A percentile compares a stretch with the other conserved stretches of the same genome.
Conservation (phyloP, 2,329 filamentous ascomycete genomes). For the Curvularia lunata region DNA sequence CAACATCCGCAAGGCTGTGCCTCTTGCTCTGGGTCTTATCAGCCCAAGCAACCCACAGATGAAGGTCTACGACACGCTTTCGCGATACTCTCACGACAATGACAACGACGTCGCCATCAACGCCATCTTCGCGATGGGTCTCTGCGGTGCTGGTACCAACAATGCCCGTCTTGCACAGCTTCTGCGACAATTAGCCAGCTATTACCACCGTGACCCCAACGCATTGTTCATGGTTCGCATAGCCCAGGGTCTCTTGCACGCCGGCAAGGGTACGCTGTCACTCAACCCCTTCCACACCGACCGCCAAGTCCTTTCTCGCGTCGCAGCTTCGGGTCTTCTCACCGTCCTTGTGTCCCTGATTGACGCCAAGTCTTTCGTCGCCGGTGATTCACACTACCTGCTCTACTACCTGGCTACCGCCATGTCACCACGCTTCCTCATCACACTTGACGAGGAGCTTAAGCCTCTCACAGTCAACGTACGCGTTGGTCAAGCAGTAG, state of each 20-base stretch:
- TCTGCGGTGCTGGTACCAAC: constrained; percentile 95
- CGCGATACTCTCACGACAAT: constrained; percentile 97
- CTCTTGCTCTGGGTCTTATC: constrained; percentile 93
- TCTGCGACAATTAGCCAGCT: constrained; percentile 91
- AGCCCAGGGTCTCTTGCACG: constrained; percentile 94
- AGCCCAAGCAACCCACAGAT: constrained; percentile 99
- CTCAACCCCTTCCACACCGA: constrained; percentile 99
- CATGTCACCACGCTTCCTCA: constrained; percentile 95
- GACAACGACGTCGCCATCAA: constrained; percentile 98
- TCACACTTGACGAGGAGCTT: constrained; percentile 93
- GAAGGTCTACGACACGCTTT: constrained; percentile 99
- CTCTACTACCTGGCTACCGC: constrained; percentile 97
- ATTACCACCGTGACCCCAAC: constrained; percentile 96
- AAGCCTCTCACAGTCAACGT: constrained; percentile 95
- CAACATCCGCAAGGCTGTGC: constrained; percentile 95
- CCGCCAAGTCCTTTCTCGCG: constrained; percentile 90
- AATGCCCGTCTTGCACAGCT: constrained; percentile 96
- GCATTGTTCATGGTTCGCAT: constrained; percentile 99
- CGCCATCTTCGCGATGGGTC: constrained; percentile 98
- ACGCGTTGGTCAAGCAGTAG: constrained; percentile 94
- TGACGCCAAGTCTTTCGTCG: constrained; percentile 86
- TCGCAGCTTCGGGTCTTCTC: constrained; percentile 86
- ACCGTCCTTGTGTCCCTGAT: constrained; percentile 92
- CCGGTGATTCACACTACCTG: constrained; percentile 81
- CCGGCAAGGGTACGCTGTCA: constrained; percentile 97